Evolutionary conservation across 805 yeast genomes (phyloP).

Genomic region (Sungouiozyma intestinalis): DNA sequence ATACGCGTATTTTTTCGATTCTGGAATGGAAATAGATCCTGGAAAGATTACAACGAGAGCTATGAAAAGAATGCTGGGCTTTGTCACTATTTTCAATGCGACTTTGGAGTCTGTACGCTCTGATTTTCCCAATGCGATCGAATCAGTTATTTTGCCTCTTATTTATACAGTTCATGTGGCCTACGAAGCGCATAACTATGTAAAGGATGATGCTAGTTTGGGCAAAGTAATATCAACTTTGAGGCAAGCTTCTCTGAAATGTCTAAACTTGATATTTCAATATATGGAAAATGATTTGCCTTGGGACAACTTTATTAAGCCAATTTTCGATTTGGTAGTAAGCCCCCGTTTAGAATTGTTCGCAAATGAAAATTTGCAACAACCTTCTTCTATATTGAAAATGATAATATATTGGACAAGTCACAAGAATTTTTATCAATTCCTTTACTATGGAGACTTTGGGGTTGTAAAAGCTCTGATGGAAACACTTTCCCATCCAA

Average conservation of each 20-base stretch:
- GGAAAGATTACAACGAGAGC: conserved; percentile 22
- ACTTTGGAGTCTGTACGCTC: conserved; percentile 42
- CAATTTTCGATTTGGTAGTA: conserved; percentile 45
- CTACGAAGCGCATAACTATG: conserved; percentile 8
- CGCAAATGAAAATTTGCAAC: conserved; percentile 69
- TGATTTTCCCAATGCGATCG: conserved; percentile 38
- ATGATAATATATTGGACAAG: conserved; percentile 52
- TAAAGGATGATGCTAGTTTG: conserved; percentile 13
- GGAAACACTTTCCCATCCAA: conserved; percentile 39
- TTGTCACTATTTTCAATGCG: conserved; percentile 34
- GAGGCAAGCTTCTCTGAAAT: conserved; percentile 59
- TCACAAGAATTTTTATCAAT: conserved; percentile 35
- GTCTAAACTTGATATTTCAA: conserved; percentile 47
- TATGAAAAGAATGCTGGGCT: conserved; percentile 52
- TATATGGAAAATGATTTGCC: conserved; percentile 39
- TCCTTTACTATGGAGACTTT: conserved; percentile 46
- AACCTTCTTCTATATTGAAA: conserved; percentile 66
- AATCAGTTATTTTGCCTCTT: conserved; percentile 45
- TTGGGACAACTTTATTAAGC: conserved; percentile 46
- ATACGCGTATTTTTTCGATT: conserved; percentile 28
- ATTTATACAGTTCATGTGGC: conserved; percentile 38
- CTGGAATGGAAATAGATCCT: conserved; percentile 12
- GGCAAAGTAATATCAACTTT: conserved; percentile 45
- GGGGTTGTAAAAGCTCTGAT: conserved; percentile 47
- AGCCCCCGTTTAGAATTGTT: conserved; percentile 58